Percentiles rank a stretch among this genome's conserved stretches.
Evolutionary conservation across 371 early-diverging fungal species (phyloP).

Genomic region (Nematocida ausubeli): DNA sequence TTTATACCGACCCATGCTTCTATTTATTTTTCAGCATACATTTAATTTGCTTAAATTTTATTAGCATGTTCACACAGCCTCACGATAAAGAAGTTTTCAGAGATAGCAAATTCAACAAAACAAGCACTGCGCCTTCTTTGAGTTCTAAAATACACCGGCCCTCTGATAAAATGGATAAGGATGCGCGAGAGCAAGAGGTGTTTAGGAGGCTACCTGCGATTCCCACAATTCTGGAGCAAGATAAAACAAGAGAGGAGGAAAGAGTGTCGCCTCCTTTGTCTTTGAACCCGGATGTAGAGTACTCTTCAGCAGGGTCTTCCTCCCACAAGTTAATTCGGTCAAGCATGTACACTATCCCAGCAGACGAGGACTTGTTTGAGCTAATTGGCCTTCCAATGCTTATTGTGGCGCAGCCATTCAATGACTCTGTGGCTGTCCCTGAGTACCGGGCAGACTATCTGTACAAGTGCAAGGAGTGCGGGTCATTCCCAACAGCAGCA

Average conservation of each 20-base stretch:
- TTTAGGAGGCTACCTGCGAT: constrained; percentile 29
- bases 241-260: constrained; percentile 2
- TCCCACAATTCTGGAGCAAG: constrained; percentile 4
- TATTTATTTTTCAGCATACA: constrained; percentile 37
- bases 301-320: background rate
- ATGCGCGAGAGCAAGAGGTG: constrained; percentile 13
- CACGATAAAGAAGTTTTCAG: constrained; percentile 31
- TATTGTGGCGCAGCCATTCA: constrained; percentile 63
- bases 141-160: background rate
- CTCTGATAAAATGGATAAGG: background rate
- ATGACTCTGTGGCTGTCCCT: constrained; percentile 37
- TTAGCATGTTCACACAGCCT: constrained; percentile 37
- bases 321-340: constrained; percentile 33
- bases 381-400: constrained; percentile 61
- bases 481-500: constrained; percentile 53
- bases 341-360: constrained; percentile 66
- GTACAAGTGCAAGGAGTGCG: constrained; percentile 61
- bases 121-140: background rate
- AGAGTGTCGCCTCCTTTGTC: constrained; percentile 17
- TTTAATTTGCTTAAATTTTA: constrained; percentile 46
- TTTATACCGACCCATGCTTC: constrained; percentile 25
- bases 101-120: constrained; percentile 8
- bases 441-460: constrained; percentile 22
- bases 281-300: constrained; percentile 10
- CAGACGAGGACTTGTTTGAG: constrained; percentile 56